Percentiles rank a stretch among this genome's conserved stretches.
Conservation (phyloP, 257 asterid genomes). For the Solanum corneliomulleri region DNA sequence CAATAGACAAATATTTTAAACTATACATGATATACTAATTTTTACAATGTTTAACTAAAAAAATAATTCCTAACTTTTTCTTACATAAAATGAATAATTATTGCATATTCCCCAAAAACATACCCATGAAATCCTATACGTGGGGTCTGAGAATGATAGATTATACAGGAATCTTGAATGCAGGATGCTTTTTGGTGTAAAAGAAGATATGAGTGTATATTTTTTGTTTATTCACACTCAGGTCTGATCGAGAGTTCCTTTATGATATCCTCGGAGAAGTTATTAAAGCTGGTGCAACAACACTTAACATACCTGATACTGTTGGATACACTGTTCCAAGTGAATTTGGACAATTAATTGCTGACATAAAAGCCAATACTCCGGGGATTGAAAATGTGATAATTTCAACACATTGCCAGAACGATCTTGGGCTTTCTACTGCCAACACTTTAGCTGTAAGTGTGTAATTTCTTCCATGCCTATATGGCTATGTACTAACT, state of each 20-base stretch:
- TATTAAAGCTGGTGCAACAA: slow-evolving; percentile 90
- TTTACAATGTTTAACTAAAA: background rate
- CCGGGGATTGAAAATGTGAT: slow-evolving; percentile 80
- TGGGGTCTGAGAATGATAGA: background rate
- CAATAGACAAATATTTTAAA: background rate
- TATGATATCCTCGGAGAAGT: slow-evolving; percentile 85
- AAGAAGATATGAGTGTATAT: background rate
- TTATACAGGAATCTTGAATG: background rate
- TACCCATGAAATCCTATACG: background rate
- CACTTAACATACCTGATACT: slow-evolving; percentile 94
- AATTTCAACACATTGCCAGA: slow-evolving; percentile 92
- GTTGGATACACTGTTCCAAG: slow-evolving; percentile 68
- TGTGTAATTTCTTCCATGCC: background rate
- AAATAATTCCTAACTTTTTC: background rate
- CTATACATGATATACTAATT: background rate
- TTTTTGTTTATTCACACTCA: slow-evolving; percentile 15
- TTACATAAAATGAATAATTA: background rate
- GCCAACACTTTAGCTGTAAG: slow-evolving; percentile 79
- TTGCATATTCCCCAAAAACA: background rate
- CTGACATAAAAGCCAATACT: slow-evolving; percentile 77
- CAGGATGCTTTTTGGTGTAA: background rate
- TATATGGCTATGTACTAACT: background rate
- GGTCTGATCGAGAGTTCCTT: slow-evolving; percentile 78
- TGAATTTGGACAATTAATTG: slow-evolving; percentile 79
- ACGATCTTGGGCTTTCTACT: slow-evolving; percentile 92